A percentile compares a stretch with the other conserved stretches of the same genome.
phyloP scores from a whole-genome alignment of 108 stramenopile genomes.

The Parietichytrium sp. region DNA sequence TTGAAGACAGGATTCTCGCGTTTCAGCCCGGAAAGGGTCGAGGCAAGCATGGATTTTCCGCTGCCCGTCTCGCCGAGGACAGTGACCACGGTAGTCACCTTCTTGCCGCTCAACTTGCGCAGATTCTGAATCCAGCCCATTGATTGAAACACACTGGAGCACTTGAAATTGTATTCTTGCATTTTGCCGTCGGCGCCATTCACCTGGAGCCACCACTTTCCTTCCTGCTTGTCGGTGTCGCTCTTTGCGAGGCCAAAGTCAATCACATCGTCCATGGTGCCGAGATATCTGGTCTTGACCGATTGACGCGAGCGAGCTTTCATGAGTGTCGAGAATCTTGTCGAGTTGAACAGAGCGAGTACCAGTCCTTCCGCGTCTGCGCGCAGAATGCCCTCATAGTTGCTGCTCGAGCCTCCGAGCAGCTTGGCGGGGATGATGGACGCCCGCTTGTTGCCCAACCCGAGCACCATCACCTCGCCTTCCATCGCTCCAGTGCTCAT shows the following conservation, averaged over 20 bases:
- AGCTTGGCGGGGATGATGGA: not conserved
- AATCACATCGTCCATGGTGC: not conserved
- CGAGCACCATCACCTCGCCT: not conserved
- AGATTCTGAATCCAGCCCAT: not conserved
- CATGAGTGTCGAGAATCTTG: not conserved
- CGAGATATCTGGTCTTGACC: not conserved
- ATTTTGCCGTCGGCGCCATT: not conserved
- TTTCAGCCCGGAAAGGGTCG: not conserved
- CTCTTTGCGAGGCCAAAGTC: not conserved
- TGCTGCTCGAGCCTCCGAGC: not conserved
- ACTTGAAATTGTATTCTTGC: not conserved
- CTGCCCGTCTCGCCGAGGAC: not conserved
- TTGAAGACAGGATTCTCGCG: not conserved
- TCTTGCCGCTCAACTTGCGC: not conserved
- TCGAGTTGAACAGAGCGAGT: conserved; percentile 12
- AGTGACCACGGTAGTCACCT: not conserved
- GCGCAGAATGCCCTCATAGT: not conserved
- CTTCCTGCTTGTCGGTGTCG: not conserved
- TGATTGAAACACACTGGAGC: not conserved
- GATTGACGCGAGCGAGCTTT: conserved; percentile 22
- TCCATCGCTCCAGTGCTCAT: too few species aligned
- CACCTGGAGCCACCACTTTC: not conserved
- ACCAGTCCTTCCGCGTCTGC: not conserved
- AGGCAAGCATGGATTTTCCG: not conserved
- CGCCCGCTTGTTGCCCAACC: not conserved